Base-by-base conservation (phyloP, 352 stramenopile species). In the Globisporangium cederbergense region DNA sequence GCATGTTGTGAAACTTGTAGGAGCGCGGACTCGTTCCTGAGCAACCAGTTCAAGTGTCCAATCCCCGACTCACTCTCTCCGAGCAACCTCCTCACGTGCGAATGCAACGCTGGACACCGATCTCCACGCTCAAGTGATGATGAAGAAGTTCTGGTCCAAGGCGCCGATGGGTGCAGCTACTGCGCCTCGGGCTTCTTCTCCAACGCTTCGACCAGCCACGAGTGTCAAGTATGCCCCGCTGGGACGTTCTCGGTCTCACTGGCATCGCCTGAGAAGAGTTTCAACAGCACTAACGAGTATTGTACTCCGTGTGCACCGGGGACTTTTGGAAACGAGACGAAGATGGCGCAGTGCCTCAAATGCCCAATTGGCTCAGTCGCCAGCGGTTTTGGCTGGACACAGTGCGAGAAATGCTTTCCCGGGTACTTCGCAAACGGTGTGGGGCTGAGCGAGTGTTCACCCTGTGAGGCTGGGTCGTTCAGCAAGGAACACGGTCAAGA, bases 391-490 rank as follows among this genome's bases (percentile, higher is more conserved):
- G 66, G 59, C 34, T 40, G 18, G 42, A 42, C 42, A 6, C 30
- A 45, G 45, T 81, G 74, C 58, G 46, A 64, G 14, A n/a, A 52
- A 38, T 72, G 66, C n/a, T 14, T 46, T 9, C 60, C 61, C 18
- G 74, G 74, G 11, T 58, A 72, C 53, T 85, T 81, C 45, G 55
- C 67, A 13, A 67, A 57, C 36, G 43, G 46, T 11, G 38, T 49
- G 47, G 79, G 77, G 5, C 65, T 68, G 42, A 66, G 57, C 14
- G 66, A 50, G n/a, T 91, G 83, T 52, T 42, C 57, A 14, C 36
- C 53, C 25, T 91, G 83, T 62, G 55, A 59, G n/a, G 70, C 75
- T 43, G 79, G 79, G 43, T 62, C 72, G 8, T 89, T 78, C 66
- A 47, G 65, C 50, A 42, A 60, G n/a, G 57, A 59, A 1, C 36